Evolutionary conservation across 257 asterid genomes (phyloP), one percentile per base, ranked within the genome.

Genomic region (Solanum appendiculatum): DNA sequence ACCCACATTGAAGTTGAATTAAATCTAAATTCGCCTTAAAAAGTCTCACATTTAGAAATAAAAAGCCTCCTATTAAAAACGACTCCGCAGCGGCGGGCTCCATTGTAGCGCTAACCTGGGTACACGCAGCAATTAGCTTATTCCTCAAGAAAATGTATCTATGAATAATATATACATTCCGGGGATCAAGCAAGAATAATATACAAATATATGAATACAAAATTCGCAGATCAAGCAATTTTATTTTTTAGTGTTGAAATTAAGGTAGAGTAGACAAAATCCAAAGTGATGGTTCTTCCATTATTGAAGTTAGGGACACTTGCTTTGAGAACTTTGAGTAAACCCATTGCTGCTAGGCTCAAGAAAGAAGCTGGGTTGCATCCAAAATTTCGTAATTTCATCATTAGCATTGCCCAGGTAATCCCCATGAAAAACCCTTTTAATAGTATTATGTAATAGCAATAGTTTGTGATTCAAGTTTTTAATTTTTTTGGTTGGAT

Each of bases 271-370:
- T 68, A 63, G 54, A 29, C 14, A 18, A 64, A 69, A 68, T 58
- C 21, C 44, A 89, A 84, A 87, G 92, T 86, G 86, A 94, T 97
- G 98, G 91, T 94, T 46, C 93, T 97, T 44, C 99, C 98, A 74
- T 64, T 95, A 36, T 54, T 97, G 93, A 97, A 97, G 94, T 95
- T 97, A 60, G 99, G 98, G 77, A 95, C 99, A 51, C 98, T 97
- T 89, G 98, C 99, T 86, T 90, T 97, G 87, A 95, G 91, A 88
- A 94, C 98, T 81, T 82, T 95, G 84, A 95, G 98, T 91, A 95
- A 95, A 89, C 99, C 99, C 89, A 91, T 97, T 72, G 99, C 98
- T 31, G 89, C 87, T 63, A 92, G 96, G 93, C 91, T 97, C 90
- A 97, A 97, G 94, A 60, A 51, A 23, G 91, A 92, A 89, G 99